A percentile compares a stretch with the other conserved stretches of the same genome.
These are phyloP conservation scores for Phaeosphaeria sp. DNA, from an alignment of 2,329 filamentous ascomycete species.

Conservation along the genomic window DNA sequence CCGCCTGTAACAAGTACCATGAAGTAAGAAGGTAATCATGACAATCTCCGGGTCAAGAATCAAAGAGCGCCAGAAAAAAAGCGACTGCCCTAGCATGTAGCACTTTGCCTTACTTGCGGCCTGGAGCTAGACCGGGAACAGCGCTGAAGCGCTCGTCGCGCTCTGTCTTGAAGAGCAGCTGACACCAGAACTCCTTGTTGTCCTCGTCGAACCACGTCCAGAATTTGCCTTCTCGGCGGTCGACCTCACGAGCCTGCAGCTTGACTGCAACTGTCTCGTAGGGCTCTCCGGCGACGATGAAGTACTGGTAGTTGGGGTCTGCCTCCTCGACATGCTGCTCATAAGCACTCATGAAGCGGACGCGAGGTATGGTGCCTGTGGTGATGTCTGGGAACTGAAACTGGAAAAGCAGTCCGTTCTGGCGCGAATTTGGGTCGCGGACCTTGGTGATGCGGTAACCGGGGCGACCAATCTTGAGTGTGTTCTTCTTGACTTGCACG, in stretches of 20 bases:
- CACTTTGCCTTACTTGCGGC: slow-evolving; percentile 35
- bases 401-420: slow-evolving; percentile 93
- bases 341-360: slow-evolving; percentile 97
- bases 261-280: slow-evolving; percentile 99
- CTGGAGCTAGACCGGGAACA: slow-evolving; percentile 68
- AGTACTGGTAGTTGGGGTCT: slow-evolving; percentile 92
- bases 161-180: slow-evolving; percentile 98
- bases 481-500: slow-evolving; percentile 73
- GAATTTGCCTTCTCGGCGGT: slow-evolving; percentile 84
- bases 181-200: slow-evolving; percentile 95
- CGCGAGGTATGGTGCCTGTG: slow-evolving; percentile 75
- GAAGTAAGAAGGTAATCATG: background rate
- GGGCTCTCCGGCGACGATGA: slow-evolving; percentile 93
- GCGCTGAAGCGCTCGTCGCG: slow-evolving; percentile 85
- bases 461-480: slow-evolving; percentile 93
- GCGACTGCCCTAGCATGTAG: background rate
- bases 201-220: slow-evolving; percentile 97
- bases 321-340: slow-evolving; percentile 93
- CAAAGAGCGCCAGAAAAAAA: background rate
- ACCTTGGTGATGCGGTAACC: slow-evolving; percentile 99
- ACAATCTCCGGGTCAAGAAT: background rate
- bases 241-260: slow-evolving; percentile 89
- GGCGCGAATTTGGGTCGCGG: slow-evolving; percentile 83
- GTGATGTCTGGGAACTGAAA: slow-evolving; percentile 93
- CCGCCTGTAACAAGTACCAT: background rate